phyloP scores from a whole-genome alignment of 163 green algal genomes.

The Picocystis sp. region DNA sequence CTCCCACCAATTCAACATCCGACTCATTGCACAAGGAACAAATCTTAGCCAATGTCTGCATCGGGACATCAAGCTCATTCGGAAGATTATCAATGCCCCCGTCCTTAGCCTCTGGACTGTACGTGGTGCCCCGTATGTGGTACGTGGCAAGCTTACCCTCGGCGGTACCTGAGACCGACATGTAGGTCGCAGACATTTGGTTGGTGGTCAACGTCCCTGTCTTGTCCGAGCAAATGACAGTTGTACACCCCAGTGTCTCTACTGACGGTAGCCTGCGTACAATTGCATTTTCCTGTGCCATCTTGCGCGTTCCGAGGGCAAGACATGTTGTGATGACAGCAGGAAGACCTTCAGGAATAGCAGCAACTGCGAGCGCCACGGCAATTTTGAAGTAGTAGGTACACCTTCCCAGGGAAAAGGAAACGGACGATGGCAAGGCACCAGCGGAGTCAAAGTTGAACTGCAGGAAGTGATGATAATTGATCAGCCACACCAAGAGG shows the following conservation, averaged over 20 bases:
- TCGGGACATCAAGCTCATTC: constrained; percentile 23
- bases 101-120: constrained; percentile 48
- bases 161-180: constrained; percentile 9
- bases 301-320: constrained; percentile 85
- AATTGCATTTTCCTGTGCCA: constrained; percentile 95
- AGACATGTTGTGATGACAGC: constrained; percentile 83
- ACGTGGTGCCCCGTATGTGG: constrained; percentile 48
- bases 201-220: constrained; percentile 89
- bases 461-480: constrained; percentile 81
- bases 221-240: constrained; percentile 94
- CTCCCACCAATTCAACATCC: constrained; percentile 45
- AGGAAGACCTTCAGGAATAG: constrained; percentile 96
- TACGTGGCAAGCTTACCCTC: constrained; percentile 1
- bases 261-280: constrained; percentile 71
- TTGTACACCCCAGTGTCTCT: constrained; percentile 89
- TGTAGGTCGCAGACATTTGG: constrained; percentile 60
- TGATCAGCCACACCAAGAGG: constrained; percentile 94
- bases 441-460: constrained; percentile 26
- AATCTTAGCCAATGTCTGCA: constrained; percentile 43
- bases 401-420: constrained; percentile 53
- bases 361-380: constrained; percentile 91
- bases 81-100: constrained; percentile 46
- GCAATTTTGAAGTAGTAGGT: constrained; percentile 99
- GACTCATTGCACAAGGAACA: constrained; percentile 81
- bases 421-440: not conserved